phyloP scores from a whole-genome alignment of 306 rosid species.

The Potentilla sterilis region DNA sequence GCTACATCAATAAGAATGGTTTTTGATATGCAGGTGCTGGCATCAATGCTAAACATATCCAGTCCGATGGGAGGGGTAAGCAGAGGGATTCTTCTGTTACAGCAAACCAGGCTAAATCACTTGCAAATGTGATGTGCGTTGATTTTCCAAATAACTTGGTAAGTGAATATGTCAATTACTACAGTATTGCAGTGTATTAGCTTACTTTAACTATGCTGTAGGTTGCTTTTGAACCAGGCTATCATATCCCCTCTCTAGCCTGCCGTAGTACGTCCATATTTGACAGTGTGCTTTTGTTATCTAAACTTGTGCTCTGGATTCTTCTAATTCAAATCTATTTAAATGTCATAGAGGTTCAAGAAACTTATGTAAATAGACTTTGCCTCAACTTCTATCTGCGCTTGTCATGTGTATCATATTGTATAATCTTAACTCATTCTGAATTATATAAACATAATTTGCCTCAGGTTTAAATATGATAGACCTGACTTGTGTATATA shows the following conservation, averaged over 20 bases:
- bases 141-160: constrained; percentile 41
- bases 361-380: background rate
- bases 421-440: background rate
- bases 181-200: constrained; percentile 19
- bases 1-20: constrained; percentile 12
- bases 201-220: constrained; percentile 8
- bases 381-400: background rate
- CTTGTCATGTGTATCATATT: background rate
- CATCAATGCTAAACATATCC: constrained; percentile 35
- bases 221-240: too few species aligned
- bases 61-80: constrained; percentile 43
- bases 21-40: constrained; percentile 49
- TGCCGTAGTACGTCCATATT: background rate
- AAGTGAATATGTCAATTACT: constrained; percentile 38
- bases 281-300: background rate
- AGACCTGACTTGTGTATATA: background rate
- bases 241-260: background rate
- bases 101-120: constrained; percentile 38
- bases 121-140: constrained; percentile 40
- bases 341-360: background rate
- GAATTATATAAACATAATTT: background rate
- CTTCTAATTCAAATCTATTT: background rate
- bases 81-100: constrained; percentile 36
- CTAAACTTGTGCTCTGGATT: constrained; percentile 1
- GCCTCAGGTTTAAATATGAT: background rate